Evolutionary conservation across 164 flowering plant species (phyloP), one percentile per base, ranked within the genome.

Genomic region (Vitis labrusca): DNA sequence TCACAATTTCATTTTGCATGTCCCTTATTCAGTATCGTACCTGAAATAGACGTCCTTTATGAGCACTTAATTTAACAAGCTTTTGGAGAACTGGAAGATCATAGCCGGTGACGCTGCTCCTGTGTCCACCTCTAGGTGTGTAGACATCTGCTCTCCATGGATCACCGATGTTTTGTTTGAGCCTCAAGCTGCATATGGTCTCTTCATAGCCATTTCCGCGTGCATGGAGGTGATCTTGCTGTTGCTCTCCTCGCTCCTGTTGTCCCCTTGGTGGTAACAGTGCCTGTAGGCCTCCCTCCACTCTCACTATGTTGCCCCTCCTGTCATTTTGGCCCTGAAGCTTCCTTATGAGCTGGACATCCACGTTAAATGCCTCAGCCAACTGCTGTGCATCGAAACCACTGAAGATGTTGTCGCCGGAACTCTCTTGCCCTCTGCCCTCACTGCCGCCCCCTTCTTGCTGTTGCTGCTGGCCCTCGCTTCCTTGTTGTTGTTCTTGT

Each of bases 11-110:
- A 23, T 23, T 1, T 23, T 23, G 23, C 23, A 19, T 19, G 27
- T 23, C 27, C 27, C 27, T 23, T 23, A 23, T 23, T 23, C 2
- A 23, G 27, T 23, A 23, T 23, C 27, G 65, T 81, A 87, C 91
- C 81, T 52, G 70, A 85, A 81, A 79, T 57, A 91, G 91, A 37
- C 76, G 77, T 3, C 81, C 89, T 53, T 75, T 73, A 73, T 85
- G 83, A 12, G 84, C 86, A 50, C 84, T 82, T 29, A 87, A 83
- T 9, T 72, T 75, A 37, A 37, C 44, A 56, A 85, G 77, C 50
- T 1, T 56, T 11, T 59, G 5, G 65, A 87, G 85, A 73, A 85
- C 65, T n/a, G 89, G 91, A 58, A 87, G 81, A 63, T 75, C 80
- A 8, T 73, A 70, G 77, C 82, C 72, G 82, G 84, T 84, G 73